These are phyloP conservation scores for Eragrostis curvula DNA, from an alignment of 176 grass and related monocot genomes.

Conservation along the genomic window DNA sequence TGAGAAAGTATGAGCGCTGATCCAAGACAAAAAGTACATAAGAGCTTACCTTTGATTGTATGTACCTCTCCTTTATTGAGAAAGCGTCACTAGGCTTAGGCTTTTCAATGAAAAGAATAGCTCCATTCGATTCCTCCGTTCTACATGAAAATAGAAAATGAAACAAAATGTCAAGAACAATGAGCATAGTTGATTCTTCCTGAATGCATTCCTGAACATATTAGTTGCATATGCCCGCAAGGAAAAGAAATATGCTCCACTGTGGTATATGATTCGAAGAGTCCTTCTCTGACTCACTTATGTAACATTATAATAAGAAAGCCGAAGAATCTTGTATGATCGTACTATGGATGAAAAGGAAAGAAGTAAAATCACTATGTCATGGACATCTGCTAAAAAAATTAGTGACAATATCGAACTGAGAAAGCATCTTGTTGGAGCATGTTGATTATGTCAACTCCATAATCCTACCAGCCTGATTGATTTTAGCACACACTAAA, in stretches of 20 bases:
- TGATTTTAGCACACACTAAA: slow-evolving; percentile 1
- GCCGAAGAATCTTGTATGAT: background rate
- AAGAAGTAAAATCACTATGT: background rate
- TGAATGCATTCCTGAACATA: background rate
- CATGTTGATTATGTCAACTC: background rate
- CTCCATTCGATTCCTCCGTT: slow-evolving; percentile 59
- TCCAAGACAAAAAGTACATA: slow-evolving; percentile 12
- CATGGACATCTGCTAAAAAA: background rate
- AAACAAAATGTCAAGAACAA: slow-evolving; percentile 18
- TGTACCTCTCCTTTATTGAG: slow-evolving; percentile 94
- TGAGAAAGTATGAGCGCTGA: slow-evolving; percentile 31
- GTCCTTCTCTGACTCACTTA: background rate
- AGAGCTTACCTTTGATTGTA: slow-evolving; percentile 87
- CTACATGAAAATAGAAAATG: slow-evolving; percentile 55
- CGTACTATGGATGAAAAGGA: slow-evolving; percentile 15
- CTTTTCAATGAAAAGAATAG: slow-evolving; percentile 71
- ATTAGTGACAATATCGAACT: slow-evolving; percentile 7
- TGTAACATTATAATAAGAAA: slow-evolving; percentile 30
- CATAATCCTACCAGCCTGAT: background rate
- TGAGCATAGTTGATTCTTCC: slow-evolving; percentile 9
- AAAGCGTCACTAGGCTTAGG: slow-evolving; percentile 79
- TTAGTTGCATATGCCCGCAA: background rate
- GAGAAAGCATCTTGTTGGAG: slow-evolving; percentile 7
- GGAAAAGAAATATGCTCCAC: slow-evolving; percentile 3
- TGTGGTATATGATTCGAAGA: slow-evolving; percentile 11